Evolutionary conservation across 208 protist species (phyloP).

Genomic region (Borovskyia barvae): DNA sequence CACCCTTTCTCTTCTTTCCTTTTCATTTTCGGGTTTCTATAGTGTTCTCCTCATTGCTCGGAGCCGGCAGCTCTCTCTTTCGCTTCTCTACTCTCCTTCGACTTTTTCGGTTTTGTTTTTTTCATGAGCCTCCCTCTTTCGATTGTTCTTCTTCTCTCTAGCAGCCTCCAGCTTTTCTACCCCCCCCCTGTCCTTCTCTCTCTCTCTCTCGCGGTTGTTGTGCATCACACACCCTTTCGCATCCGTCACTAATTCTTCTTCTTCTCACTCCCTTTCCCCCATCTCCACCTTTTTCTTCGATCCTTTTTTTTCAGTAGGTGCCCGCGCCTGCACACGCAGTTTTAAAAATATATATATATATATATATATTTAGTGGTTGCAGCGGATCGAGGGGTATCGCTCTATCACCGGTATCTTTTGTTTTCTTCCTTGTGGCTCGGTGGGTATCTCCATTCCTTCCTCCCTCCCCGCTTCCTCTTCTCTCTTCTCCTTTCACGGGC

Average conservation of each 20-base stretch:
- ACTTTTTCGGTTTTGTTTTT: neutral
- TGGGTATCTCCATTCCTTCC: neutral
- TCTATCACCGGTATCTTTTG: neutral
- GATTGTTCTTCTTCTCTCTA: neutral
- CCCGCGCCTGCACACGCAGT: too few species aligned
- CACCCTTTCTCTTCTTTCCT: neutral
- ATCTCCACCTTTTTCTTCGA: neutral
- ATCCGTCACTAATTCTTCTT: too few species aligned
- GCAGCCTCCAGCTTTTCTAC: too few species aligned
- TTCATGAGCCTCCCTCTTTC: neutral
- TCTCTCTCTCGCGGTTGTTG: too few species aligned
- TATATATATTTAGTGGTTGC: too few species aligned
- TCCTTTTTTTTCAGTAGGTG: too few species aligned
- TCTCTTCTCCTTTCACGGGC: neutral
- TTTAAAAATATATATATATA: too few species aligned
- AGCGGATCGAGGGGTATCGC: too few species aligned
- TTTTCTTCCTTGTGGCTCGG: neutral
- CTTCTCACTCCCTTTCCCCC: neutral
- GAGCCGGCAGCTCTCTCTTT: too few species aligned
- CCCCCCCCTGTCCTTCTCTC: too few species aligned
- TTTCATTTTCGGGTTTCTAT: conserved; percentile 12
- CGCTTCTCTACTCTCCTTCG: conserved; percentile 1
- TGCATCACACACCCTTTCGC: too few species aligned
- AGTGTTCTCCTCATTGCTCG: too few species aligned
- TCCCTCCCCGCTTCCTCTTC: neutral